phyloP scores from a whole-genome alignment of 2,329 filamentous ascomycete genomes.

The Tolypocladium pustulatum region DNA sequence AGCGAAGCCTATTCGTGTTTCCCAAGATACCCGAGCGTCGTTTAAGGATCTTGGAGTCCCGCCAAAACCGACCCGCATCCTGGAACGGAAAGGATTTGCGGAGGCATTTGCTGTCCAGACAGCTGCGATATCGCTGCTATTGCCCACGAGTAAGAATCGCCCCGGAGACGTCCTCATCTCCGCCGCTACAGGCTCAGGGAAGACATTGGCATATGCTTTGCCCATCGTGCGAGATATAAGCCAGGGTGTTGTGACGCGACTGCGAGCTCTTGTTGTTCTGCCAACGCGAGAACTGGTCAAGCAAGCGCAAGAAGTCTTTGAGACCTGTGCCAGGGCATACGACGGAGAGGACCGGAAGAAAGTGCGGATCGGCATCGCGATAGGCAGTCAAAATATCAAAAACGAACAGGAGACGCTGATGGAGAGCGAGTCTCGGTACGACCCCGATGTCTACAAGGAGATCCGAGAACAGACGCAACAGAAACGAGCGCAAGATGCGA shows the following conservation, averaged over 20 bases:
- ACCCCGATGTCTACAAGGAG: constrained; percentile 42
- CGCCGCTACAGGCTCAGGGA: constrained; percentile 90
- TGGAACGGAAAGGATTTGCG: constrained; percentile 47
- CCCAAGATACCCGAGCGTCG: constrained; percentile 44
- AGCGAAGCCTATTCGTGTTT: constrained; percentile 60
- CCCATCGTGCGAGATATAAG: constrained; percentile 74
- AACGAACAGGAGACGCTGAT: constrained; percentile 44
- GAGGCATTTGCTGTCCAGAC: constrained; percentile 35
- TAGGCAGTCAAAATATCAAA: constrained; percentile 69
- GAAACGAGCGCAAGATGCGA: constrained; percentile 2
- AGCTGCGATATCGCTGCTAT: constrained; percentile 61
- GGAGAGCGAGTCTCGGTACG: constrained; percentile 44
- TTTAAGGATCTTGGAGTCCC: constrained; percentile 58
- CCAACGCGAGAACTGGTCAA: constrained; percentile 84
- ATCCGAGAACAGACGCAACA: constrained; percentile 13
- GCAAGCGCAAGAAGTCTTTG: constrained; percentile 71
- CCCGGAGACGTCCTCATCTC: constrained; percentile 79
- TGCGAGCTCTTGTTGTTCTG: constrained; percentile 76
- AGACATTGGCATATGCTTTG: constrained; percentile 83
- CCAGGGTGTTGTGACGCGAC: constrained; percentile 48
- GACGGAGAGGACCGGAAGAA: constrained; percentile 47
- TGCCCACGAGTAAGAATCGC: constrained; percentile 51
- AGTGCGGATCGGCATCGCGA: constrained; percentile 69
- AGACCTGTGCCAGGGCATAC: constrained; percentile 58
- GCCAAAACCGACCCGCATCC: constrained; percentile 44